A percentile compares a stretch with the other conserved stretches of the same genome.
Conservation (phyloP, 2,329 filamentous ascomycete species). For the Sporothrix humicola region DNA sequence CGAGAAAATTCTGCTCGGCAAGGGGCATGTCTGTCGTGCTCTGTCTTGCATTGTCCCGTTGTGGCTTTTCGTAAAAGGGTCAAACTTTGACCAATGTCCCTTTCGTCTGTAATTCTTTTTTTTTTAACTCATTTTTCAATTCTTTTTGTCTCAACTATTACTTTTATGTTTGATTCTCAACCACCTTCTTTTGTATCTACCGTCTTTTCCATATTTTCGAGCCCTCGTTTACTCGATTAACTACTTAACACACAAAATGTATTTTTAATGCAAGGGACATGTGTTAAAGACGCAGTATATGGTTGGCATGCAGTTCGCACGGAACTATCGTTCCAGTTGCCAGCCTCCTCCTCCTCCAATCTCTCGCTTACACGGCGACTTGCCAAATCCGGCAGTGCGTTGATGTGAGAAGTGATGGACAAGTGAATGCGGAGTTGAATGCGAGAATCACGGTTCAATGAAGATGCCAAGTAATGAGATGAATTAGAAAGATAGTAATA, state of each 20-base stretch:
- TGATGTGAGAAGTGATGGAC: neutral
- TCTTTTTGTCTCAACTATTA: neutral
- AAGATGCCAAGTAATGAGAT: neutral
- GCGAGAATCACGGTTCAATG: neutral
- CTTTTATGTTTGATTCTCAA: neutral
- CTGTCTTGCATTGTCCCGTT: neutral
- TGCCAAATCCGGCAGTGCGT: slow-evolving; percentile 16
- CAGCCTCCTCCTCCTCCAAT: neutral
- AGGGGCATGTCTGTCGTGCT: neutral
- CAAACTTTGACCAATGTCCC: neutral
- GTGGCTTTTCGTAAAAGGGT: neutral
- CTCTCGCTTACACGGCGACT: slow-evolving; percentile 9
- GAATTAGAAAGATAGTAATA: neutral
- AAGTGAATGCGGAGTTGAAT: too few relatives aligned
- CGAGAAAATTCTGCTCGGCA: slow-evolving; percentile 1
- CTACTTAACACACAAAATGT: too few relatives aligned
- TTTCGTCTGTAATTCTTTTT: neutral
- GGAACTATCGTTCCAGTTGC: neutral
- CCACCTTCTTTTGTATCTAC: too few relatives aligned
- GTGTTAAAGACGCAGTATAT: neutral
- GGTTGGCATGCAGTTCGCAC: neutral
- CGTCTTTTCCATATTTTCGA: too few relatives aligned
- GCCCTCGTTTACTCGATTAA: too few relatives aligned
- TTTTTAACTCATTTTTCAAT: neutral
- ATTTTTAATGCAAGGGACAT: slow-evolving; percentile 17